Percentiles rank a stretch among this genome's conserved stretches.
Evolutionary conservation across 192 early-diverging fungal genomes (phyloP).

Genomic region (Coemansia asiatica): DNA sequence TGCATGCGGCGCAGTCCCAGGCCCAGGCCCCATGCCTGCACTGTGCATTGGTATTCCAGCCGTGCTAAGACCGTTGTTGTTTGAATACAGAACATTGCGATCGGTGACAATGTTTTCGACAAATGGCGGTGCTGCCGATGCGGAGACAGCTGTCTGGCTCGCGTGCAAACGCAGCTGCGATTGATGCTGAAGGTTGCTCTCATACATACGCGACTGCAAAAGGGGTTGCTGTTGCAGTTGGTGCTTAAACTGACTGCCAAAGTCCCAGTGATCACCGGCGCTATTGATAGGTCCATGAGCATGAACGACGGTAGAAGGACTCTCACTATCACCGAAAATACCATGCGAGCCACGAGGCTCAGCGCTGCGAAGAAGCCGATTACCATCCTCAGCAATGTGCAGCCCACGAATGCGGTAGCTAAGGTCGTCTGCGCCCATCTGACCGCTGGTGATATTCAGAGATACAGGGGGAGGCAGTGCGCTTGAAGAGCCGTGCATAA

Average conservation of each 20-base stretch:
- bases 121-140: constrained; percentile 12
- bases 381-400: constrained; percentile 36
- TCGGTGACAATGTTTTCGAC: constrained; percentile 46
- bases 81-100: constrained; percentile 26
- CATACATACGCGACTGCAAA: constrained; percentile 22
- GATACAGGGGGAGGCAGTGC: constrained; percentile 19
- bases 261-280: constrained; percentile 43
- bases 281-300: constrained; percentile 21
- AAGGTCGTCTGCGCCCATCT: constrained; percentile 36
- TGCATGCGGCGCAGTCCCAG: constrained; percentile 19
- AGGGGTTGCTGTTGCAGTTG: not conserved
- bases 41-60: constrained; percentile 21
- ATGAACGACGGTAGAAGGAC: constrained; percentile 24
- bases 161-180: constrained; percentile 24
- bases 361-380: constrained; percentile 41
- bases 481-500: not conserved
- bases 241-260: constrained; percentile 8
- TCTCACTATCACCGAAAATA: constrained; percentile 44
- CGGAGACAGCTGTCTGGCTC: constrained; percentile 16
- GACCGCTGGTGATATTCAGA: constrained; percentile 12
- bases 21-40: constrained; percentile 21
- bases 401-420: constrained; percentile 33
- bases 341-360: constrained; percentile 39
- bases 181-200: constrained; percentile 14
- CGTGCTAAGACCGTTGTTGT: constrained; percentile 10